Percentiles rank a stretch among this genome's conserved stretches.
These are phyloP conservation scores for Musa balbisiana DNA, from an alignment of 202 grass and related monocot genomes.

Conservation along the genomic window DNA sequence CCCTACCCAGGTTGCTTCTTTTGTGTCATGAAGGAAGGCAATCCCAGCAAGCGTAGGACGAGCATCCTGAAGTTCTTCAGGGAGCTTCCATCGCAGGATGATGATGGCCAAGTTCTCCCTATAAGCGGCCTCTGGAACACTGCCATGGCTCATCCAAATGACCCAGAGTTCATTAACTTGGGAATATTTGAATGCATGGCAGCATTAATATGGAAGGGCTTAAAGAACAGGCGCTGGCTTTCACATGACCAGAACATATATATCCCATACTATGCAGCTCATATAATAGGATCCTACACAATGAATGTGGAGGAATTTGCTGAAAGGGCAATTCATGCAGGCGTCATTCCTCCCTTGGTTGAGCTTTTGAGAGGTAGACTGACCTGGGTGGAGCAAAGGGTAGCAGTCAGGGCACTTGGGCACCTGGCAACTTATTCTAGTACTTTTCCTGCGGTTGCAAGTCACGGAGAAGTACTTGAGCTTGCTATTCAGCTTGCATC, in stretches of 20 bases:
- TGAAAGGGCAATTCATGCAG: constrained; percentile 77
- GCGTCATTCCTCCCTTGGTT: constrained; percentile 83
- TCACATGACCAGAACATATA: constrained; percentile 98
- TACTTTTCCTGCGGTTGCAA: constrained; percentile 72
- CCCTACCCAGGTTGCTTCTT: constrained; percentile 98
- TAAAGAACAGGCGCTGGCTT: constrained; percentile 98
- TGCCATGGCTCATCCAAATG: constrained; percentile 97
- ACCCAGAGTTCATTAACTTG: constrained; percentile 90
- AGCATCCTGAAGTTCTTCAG: constrained; percentile 92
- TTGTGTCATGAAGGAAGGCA: constrained; percentile 98
- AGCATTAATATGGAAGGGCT: constrained; percentile 93
- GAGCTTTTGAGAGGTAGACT: constrained; percentile 91
- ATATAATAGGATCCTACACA: constrained; percentile 97
- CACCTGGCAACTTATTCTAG: constrained; percentile 94
- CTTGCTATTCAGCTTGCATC: constrained; percentile 89
- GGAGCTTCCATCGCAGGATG: constrained; percentile 94
- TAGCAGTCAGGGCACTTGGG: constrained; percentile 87
- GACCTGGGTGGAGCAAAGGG: constrained; percentile 98
- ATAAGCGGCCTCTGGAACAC: constrained; percentile 97
- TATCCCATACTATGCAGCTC: constrained; percentile 93
- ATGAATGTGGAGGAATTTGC: constrained; percentile 99
- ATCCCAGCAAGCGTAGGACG: constrained; percentile 77
- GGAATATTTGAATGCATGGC: constrained; percentile 98
- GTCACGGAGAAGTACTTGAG: constrained; percentile 92
- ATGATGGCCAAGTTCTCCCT: constrained; percentile 92